These are phyloP conservation scores for Trypanosomatidae sp. DNA, from an alignment of 208 protist species.

Conservation along the genomic window DNA sequence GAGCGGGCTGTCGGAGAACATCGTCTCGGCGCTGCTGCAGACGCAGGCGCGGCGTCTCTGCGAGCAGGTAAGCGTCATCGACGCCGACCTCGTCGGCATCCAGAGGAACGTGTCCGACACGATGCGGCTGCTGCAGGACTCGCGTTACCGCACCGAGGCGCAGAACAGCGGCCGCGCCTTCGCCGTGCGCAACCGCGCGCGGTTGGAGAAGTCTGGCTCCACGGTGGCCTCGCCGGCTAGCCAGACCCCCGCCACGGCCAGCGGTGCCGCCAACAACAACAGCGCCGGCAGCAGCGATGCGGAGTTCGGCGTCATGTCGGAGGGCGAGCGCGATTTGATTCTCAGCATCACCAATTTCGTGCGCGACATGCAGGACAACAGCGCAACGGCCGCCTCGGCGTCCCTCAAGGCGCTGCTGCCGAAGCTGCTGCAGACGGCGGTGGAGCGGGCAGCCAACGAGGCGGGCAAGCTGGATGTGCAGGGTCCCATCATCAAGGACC, in stretches of 20 bases:
- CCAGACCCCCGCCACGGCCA: no score
- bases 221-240: constrained; percentile 15
- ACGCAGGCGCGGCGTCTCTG: constrained; percentile 77
- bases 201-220: constrained; percentile 43
- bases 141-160: constrained; percentile 70
- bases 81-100: constrained; percentile 62
- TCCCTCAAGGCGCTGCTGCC: constrained; percentile 65
- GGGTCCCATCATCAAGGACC: constrained; percentile 25
- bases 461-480: constrained; percentile 52
- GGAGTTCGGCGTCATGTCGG: constrained; percentile 51
- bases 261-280: constrained; percentile 3
- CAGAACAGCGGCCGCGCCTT: constrained; percentile 75
- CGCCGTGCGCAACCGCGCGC: constrained; percentile 69
- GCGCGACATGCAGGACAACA: constrained; percentile 59
- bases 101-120: constrained; percentile 71
- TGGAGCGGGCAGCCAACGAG: constrained; percentile 64
- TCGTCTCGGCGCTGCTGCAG: constrained; percentile 57
- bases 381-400: constrained; percentile 43
- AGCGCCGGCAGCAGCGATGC: background rate
- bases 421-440: constrained; percentile 63
- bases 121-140: constrained; percentile 81
- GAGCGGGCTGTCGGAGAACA: constrained; percentile 63
- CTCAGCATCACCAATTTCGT: constrained; percentile 70
- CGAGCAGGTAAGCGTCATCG: constrained; percentile 63
- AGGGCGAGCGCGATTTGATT: constrained; percentile 61